phyloP scores from a whole-genome alignment of 2,329 filamentous ascomycete species.

The Colletotrichum nymphaeae region DNA sequence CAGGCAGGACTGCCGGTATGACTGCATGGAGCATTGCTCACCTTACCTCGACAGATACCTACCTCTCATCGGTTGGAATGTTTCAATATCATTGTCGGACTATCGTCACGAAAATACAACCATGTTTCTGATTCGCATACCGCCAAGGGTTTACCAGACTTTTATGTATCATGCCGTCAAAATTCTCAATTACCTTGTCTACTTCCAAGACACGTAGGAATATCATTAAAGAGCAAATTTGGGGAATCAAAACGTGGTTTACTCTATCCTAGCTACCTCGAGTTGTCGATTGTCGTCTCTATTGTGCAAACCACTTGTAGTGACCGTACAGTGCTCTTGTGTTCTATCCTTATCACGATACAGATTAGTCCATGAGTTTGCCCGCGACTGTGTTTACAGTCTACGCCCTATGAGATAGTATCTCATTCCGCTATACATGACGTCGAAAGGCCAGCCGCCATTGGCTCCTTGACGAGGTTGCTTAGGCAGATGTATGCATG shows the following conservation, averaged over 20 bases:
- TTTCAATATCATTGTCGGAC: no score
- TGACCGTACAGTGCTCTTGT: background rate
- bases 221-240: background rate
- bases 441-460: background rate
- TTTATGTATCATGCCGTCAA: no score
- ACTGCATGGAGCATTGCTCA: no score
- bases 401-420: background rate
- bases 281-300: background rate
- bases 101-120: no score
- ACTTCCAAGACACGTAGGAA: background rate
- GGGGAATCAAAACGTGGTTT: background rate
- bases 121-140: no score
- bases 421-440: background rate
- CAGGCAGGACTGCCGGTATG: no score
- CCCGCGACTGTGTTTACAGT: background rate
- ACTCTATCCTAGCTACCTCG: background rate
- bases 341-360: background rate
- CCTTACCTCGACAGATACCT: no score
- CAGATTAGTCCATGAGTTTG: background rate
- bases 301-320: background rate
- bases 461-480: background rate
- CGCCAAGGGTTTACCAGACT: no score
- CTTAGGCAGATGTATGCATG: background rate
- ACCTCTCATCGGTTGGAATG: no score
- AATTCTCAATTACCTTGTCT: background rate